Conservation (phyloP, 2,329 filamentous ascomycete species). For the Pseudocercospora eumusae region DNA sequence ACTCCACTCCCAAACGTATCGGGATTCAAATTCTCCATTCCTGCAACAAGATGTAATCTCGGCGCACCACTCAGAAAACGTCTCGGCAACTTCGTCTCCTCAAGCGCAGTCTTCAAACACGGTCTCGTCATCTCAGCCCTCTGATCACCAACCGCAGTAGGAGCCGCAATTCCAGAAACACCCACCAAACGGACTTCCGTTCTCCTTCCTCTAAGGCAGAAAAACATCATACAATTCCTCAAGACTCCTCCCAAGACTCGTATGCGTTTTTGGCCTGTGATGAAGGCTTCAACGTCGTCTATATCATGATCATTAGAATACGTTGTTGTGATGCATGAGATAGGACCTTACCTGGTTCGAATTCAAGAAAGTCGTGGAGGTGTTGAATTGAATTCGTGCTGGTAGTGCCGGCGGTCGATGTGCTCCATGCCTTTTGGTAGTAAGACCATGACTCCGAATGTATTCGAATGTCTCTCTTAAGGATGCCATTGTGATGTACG, state of each 20-base stretch:
- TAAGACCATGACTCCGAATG: conserved; percentile 15
- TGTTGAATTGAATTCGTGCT: conserved; percentile 68
- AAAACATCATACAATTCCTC: conserved; percentile 8
- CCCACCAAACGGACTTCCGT: neutral
- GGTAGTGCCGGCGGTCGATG: conserved; percentile 69
- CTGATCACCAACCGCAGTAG: conserved; percentile 11
- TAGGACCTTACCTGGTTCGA: conserved; percentile 41
- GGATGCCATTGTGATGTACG: neutral
- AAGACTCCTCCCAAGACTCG: conserved; percentile 18
- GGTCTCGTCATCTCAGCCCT: conserved; percentile 21
- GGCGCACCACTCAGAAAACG: conserved; percentile 17
- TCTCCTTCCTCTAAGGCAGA: neutral
- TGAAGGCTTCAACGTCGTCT: conserved; percentile 73
- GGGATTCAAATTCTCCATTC: conserved; percentile 24
- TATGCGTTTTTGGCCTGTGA: conserved; percentile 68
- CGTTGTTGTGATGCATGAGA: too few relatives aligned
- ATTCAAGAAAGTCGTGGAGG: conserved; percentile 74
- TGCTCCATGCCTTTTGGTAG: conserved; percentile 51
- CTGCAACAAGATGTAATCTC: conserved; percentile 21
- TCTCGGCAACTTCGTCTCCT: conserved; percentile 11
- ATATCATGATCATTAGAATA: neutral
- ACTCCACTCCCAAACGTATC: neutral
- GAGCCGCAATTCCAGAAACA: conserved; percentile 15
- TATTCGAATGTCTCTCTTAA: neutral
- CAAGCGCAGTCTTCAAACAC: conserved; percentile 14